Conservation (phyloP, 2,329 filamentous ascomycete species). For the Cordyceps cicadae region DNA sequence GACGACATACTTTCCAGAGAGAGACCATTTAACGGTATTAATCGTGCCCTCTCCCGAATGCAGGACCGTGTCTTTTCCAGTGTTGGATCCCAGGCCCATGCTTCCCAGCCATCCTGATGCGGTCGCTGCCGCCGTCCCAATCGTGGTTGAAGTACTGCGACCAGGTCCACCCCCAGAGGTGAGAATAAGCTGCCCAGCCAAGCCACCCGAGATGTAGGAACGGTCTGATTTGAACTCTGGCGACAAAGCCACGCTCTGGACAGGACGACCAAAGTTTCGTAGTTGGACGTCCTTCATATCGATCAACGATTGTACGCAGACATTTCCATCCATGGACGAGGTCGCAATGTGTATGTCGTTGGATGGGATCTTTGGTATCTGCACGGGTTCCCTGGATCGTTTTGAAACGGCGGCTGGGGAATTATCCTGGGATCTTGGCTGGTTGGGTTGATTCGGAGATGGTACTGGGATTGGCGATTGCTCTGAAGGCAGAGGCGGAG, state of each 20-base stretch:
- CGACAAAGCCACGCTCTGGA: slow-evolving; percentile 88
- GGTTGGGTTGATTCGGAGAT: slow-evolving; percentile 21
- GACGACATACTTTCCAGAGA: slow-evolving; percentile 83
- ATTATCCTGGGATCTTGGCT: slow-evolving; percentile 24
- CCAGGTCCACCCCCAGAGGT: slow-evolving; percentile 75
- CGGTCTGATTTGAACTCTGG: slow-evolving; percentile 87
- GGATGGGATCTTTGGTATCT: slow-evolving; percentile 65
- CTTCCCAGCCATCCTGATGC: slow-evolving; percentile 87
- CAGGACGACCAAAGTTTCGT: slow-evolving; percentile 85
- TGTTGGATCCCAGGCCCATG: slow-evolving; percentile 70
- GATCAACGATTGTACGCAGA: slow-evolving; percentile 80
- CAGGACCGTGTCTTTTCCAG: slow-evolving; percentile 75
- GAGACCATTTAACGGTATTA: slow-evolving; percentile 87
- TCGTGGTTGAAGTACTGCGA: slow-evolving; percentile 79
- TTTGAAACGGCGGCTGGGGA: slow-evolving; percentile 45
- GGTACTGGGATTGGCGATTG: slow-evolving; percentile 8
- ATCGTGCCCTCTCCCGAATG: slow-evolving; percentile 91
- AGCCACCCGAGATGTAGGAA: slow-evolving; percentile 82
- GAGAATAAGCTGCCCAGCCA: slow-evolving; percentile 78
- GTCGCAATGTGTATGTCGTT: slow-evolving; percentile 92
- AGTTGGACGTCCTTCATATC: slow-evolving; percentile 86
- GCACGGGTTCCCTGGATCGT: slow-evolving; percentile 40
- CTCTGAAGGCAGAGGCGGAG: slow-evolving; percentile 34
- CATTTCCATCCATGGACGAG: slow-evolving; percentile 90
- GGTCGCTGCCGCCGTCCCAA: slow-evolving; percentile 69